These are phyloP conservation scores for Pythium utonaiense DNA, from an alignment of 352 stramenopile species.

Conservation along the genomic window DNA sequence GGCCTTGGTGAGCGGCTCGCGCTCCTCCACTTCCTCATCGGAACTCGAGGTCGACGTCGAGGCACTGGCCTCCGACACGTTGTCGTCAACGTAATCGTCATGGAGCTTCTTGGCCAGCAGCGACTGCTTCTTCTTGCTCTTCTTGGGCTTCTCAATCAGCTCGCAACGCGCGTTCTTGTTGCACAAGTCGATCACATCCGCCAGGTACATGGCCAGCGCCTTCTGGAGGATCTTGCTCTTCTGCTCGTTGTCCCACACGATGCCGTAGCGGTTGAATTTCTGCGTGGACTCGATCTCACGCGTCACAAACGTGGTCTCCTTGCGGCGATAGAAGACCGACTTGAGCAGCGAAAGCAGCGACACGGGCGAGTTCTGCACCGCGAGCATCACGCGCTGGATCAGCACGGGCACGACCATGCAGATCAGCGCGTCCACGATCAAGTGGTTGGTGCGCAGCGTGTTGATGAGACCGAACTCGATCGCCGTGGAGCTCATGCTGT, in stretches of 20 bases:
- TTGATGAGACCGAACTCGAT: slow-evolving; percentile 53
- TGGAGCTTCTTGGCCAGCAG: slow-evolving; percentile 23
- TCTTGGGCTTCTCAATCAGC: slow-evolving; percentile 28
- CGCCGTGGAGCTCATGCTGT: slow-evolving; percentile 26
- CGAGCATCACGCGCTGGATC: slow-evolving; percentile 48
- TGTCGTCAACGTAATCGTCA: slow-evolving; percentile 22
- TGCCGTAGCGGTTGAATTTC: slow-evolving; percentile 29
- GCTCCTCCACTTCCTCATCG: slow-evolving; percentile 22
- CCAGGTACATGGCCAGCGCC: slow-evolving; percentile 31
- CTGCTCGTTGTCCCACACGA: slow-evolving; percentile 31
- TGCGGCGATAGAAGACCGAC: slow-evolving; percentile 1
- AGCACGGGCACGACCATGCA: slow-evolving; percentile 57
- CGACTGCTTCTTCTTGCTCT: slow-evolving; percentile 12
- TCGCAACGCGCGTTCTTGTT: slow-evolving; percentile 34
- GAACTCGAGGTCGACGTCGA: slow-evolving; percentile 21
- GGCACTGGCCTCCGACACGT: slow-evolving; percentile 16
- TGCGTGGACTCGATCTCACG: slow-evolving; percentile 31
- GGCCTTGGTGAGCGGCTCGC: slow-evolving; percentile 21
- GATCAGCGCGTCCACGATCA: slow-evolving; percentile 48
- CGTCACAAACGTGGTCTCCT: slow-evolving; percentile 10
- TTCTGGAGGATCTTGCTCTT: slow-evolving; percentile 40
- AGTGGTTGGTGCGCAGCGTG: slow-evolving; percentile 43
- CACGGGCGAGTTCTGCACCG: slow-evolving; percentile 7
- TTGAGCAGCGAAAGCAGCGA: slow-evolving; percentile 15
- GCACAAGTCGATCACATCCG: slow-evolving; percentile 23